Evolutionary conservation across 2,329 filamentous ascomycete genomes (phyloP), one percentile per base, ranked within the genome.

Genomic region (Botrytis paeoniae): DNA sequence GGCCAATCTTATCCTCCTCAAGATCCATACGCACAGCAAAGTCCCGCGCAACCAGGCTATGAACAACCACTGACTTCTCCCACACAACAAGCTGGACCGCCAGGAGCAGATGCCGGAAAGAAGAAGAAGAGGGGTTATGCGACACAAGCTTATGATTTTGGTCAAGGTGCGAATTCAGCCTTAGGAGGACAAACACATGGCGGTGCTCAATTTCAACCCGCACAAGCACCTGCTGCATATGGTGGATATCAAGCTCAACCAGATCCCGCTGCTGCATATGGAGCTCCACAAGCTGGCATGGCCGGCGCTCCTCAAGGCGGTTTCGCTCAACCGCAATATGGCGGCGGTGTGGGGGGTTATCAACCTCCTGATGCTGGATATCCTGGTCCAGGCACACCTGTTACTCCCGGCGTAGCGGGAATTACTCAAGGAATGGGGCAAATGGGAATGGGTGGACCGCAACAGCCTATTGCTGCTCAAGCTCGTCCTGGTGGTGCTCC

Each of bases 91-190:
- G 71, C 77, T 69, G 76, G 80, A 66, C 81, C 81, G 54, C 78
- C 75, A 61, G 80, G 82, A 61, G 85, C 86, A 61, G 85, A 85
- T 64, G 86, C 77, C 29, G 80, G 85, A 75, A 91, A 88, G 82
- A 94, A 94, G 86, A 98, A 97, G 89, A 97, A 97, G 88, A 89
- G 94, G 86, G 92, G 93, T 73, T 98, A 98, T 85, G 96, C 96
- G 71, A 93, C 93, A 73, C 93, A 97, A 83, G 95, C 95, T 63
- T 99, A 97, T 83, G 95, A 97, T 74, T 96, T 98, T 79, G 94
- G 93, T 69, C 88, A 89, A 69, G 96, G 95, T 79, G 93, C 93
- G 80, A 98, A 98, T 87, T 90, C 92, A 73, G 88, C 85, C 69
- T 82, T 76, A 81, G 91, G 89, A 41, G 93, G 93, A 78, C 91